Base-by-base conservation (phyloP, 371 early-diverging fungal genomes). In the Mucor racemosus region DNA sequence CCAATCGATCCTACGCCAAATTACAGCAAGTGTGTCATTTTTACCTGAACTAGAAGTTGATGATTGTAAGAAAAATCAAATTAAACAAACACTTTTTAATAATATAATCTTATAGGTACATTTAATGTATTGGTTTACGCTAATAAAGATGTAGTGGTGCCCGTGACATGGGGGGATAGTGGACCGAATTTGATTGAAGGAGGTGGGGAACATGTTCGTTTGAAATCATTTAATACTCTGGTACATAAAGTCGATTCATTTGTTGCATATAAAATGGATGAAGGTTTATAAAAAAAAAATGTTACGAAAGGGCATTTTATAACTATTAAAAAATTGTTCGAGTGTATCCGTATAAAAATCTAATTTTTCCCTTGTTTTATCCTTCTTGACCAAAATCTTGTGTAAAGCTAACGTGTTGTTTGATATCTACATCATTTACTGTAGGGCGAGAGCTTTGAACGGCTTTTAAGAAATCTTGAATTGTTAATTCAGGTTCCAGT, bases 91-190 rank as follows among this genome's bases (percentile, higher is more conserved):
- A 35, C 11, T 46, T 33, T 38, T n/a, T 53, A 58, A 38, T 15
- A 26, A 50, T 4, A 11, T 46, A 17, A 10, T 14, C 9, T 7
- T 7, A n/a, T 35, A 90, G 88, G 88, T 68, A 94, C 96, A 11
- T 95, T 96, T 69, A 95, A 93, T 63, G 87, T 97, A 33, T 78
- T 97, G 4, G 94, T 92, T 6, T 96, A 96, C 77, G 92, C 96
- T 4, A 92, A 94, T 64, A 84, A 86, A 67, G 91, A 94, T 69
- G 94, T 90, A 6, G 91, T 94, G 54, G 94, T 95, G 0, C 97
- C 97, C 1, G 83, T 86, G 5, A 85, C 87, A 5, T 97, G 98
- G 98, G 85, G 84, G 7, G 95, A 97, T 73, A 86, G 90, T 13
- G 94, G 93, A 64, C 87, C 94, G 1, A 80, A 86, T 64, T 69